A percentile compares a stretch with the other conserved stretches of the same genome.
phyloP scores from a whole-genome alignment of 2,329 filamentous ascomycete species.

The Nigrospora osmanthi region DNA sequence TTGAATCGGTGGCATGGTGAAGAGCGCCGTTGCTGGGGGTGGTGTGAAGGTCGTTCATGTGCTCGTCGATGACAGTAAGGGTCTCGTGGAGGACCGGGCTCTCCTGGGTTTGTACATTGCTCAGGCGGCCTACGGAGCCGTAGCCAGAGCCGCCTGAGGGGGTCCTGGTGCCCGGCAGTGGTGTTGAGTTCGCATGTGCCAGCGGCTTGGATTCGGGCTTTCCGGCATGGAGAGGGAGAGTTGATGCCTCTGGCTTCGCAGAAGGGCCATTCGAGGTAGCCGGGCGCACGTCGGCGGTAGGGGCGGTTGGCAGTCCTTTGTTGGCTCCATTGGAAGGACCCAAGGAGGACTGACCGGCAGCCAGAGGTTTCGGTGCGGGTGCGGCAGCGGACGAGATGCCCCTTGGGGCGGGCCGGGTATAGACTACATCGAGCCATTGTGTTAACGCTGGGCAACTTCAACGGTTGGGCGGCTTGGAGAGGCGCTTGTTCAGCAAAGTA shows the following conservation, averaged over 20 bases:
- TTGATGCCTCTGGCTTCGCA: constrained; percentile 22
- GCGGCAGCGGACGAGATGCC: constrained; percentile 16
- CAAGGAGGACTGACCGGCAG: no score
- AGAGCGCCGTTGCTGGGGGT: constrained; percentile 43
- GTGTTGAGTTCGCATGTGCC: constrained; percentile 14
- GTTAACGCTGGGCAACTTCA: neutral
- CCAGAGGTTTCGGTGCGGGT: no score
- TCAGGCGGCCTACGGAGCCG: constrained; percentile 23
- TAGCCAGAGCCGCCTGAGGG: constrained; percentile 24
- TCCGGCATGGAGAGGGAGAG: constrained; percentile 31
- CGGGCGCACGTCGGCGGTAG: constrained; percentile 17
- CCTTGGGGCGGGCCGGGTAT: constrained; percentile 52
- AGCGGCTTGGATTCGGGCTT: constrained; percentile 25
- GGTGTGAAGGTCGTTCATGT: constrained; percentile 77
- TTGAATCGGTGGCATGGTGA: constrained; percentile 62
- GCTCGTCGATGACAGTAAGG: constrained; percentile 91
- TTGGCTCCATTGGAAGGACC: constrained; percentile 3
- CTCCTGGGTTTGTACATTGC: constrained; percentile 37
- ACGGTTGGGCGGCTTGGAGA: neutral
- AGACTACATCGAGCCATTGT: constrained; percentile 34
- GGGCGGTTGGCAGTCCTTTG: constrained; percentile 14
- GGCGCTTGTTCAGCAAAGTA: constrained; percentile 27
- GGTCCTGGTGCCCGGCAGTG: constrained; percentile 3
- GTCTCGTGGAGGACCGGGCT: constrained; percentile 80
- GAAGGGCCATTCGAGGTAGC: constrained; percentile 11